A percentile compares a stretch with the other conserved stretches of the same genome.
Evolutionary conservation across 2,329 filamentous ascomycete genomes (phyloP).

Genomic region (Trichoderma aggressivum): DNA sequence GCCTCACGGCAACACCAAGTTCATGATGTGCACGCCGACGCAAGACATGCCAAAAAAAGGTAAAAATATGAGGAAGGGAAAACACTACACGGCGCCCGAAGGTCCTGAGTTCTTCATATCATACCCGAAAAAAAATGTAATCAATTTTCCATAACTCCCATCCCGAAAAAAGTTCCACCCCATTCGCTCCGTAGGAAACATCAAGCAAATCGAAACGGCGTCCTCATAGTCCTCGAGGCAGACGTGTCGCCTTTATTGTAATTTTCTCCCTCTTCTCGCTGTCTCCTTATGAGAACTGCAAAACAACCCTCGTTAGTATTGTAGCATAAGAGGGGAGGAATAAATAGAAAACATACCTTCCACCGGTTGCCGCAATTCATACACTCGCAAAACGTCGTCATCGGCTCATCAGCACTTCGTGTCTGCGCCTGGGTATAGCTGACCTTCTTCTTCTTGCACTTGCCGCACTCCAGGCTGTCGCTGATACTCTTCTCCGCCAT

Average conservation of each 20-base stretch:
- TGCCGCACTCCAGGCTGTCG: slow-evolving; percentile 81
- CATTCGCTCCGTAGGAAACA: slow-evolving; percentile 2
- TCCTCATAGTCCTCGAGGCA: not conserved
- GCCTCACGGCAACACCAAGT: not conserved
- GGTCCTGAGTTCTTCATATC: not conserved
- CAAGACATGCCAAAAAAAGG: not conserved
- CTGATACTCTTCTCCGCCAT: slow-evolving; percentile 89
- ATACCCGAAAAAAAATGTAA: not conserved
- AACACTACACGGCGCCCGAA: not conserved
- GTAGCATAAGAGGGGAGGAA: not conserved
- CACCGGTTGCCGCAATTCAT: slow-evolving; percentile 66
- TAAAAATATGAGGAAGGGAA: not conserved
- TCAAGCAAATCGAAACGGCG: not conserved
- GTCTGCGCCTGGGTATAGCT: slow-evolving; percentile 97
- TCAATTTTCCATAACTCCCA: slow-evolving; percentile 19
- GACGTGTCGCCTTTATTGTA: not conserved
- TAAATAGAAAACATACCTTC: slow-evolving; percentile 53
- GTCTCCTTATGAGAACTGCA: slow-evolving; percentile 9
- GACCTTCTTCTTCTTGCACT: slow-evolving; percentile 91
- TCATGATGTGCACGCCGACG: not conserved
- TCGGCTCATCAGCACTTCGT: slow-evolving; percentile 89
- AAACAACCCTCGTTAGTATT: not conserved
- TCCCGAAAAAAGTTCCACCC: slow-evolving; percentile 1
- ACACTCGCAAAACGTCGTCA: slow-evolving; percentile 74
- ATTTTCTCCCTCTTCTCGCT: not conserved